These are phyloP conservation scores for Lasiosphaeria ovina DNA, from an alignment of 495 filamentous ascomycete species.

Conservation along the genomic window DNA sequence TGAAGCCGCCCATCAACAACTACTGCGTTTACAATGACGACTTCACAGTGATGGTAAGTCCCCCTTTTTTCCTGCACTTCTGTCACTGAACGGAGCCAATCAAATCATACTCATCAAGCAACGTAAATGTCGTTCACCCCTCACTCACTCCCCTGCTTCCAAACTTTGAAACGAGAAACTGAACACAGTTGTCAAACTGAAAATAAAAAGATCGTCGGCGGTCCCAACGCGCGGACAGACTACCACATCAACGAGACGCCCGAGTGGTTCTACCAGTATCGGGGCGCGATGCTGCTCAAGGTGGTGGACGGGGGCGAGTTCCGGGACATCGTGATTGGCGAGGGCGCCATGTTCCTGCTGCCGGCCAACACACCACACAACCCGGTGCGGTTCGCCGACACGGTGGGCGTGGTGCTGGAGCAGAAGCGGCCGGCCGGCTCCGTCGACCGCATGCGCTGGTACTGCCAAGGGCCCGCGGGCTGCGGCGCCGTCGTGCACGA, in stretches of 20 bases:
- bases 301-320: conserved; percentile 72
- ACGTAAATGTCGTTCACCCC: background rate
- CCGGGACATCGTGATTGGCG: conserved; percentile 81
- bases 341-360: conserved; percentile 93
- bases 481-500: conserved; percentile 80
- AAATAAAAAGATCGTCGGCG: conserved; percentile 75
- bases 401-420: conserved; percentile 84
- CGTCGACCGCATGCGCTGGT: conserved; percentile 87
- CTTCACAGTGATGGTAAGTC: conserved; percentile 71
- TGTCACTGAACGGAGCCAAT: too few relatives aligned
- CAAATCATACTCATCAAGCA: too few relatives aligned
- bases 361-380: conserved; percentile 89
- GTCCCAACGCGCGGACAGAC: conserved; percentile 93
- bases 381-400: conserved; percentile 62
- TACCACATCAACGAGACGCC: conserved; percentile 97
- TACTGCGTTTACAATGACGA: conserved; percentile 88
- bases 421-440: conserved; percentile 68
- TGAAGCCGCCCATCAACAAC: conserved; percentile 95
- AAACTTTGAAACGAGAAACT: background rate
- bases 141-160: background rate
- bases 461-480: conserved; percentile 54
- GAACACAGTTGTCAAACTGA: background rate
- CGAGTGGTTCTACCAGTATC: conserved; percentile 98
- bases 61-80: too few relatives aligned
- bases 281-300: conserved; percentile 88